Conservation (phyloP, 805 yeast genomes). For the Clavispora vitiphila region DNA sequence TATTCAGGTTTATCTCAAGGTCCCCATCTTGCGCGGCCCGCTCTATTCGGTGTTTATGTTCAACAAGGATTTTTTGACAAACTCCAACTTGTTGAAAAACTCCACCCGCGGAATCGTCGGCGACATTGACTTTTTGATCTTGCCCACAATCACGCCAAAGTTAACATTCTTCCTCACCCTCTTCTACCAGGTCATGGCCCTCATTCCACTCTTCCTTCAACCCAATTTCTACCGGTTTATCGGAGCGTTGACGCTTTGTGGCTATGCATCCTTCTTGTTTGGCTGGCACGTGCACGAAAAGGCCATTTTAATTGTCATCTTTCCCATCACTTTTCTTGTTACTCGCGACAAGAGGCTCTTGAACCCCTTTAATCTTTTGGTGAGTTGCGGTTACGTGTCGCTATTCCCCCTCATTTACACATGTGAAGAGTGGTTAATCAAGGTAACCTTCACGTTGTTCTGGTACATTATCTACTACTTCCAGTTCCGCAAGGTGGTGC, state of each 20-base stretch:
- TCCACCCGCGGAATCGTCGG: conserved; percentile 87
- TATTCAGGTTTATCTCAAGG: conserved; percentile 37
- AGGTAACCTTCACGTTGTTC: conserved; percentile 68
- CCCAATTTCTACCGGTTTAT: conserved; percentile 77
- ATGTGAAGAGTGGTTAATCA: conserved; percentile 73
- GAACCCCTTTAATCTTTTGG: conserved; percentile 64
- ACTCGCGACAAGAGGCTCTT: conserved; percentile 67
- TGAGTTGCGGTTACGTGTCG: conserved; percentile 79
- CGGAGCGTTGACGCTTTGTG: conserved; percentile 84
- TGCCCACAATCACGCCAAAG: conserved; percentile 77
- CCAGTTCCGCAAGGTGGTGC: conserved; percentile 65
- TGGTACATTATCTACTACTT: conserved; percentile 80
- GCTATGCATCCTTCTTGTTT: conserved; percentile 82
- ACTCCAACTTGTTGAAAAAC: conserved; percentile 24
- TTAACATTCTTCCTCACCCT: conserved; percentile 73
- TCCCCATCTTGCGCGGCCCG: conserved; percentile 29
- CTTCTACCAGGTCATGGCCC: conserved; percentile 77
- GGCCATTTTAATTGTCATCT: conserved; percentile 83
- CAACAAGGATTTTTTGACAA: conserved; percentile 37
- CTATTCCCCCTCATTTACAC: conserved; percentile 83
- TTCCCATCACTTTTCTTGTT: conserved; percentile 80
- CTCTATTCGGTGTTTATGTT: conserved; percentile 38
- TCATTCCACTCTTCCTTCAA: conserved; percentile 61
- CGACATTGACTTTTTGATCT: conserved; percentile 73
- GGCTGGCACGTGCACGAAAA: conserved; percentile 99